Conservation (phyloP, 768 basidiomycete species). For the Kwoniella pini region DNA sequence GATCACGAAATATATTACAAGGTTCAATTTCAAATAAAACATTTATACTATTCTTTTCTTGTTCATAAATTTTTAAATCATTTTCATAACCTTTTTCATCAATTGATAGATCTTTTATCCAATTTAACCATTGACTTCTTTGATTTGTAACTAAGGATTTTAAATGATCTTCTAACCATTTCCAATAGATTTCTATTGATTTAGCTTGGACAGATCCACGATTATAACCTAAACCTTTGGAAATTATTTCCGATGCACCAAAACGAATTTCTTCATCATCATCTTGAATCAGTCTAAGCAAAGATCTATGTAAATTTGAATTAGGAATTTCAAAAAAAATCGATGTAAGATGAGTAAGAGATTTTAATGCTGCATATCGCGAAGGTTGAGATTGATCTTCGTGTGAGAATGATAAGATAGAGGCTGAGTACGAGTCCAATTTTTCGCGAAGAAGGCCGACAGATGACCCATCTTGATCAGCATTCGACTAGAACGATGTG, state of each 20-base stretch:
- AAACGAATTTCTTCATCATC: slow-evolving; percentile 50
- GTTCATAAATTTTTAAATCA: not conserved
- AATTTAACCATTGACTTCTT: slow-evolving; percentile 12
- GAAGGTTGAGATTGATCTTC: slow-evolving; percentile 36
- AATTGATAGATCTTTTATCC: slow-evolving; percentile 2
- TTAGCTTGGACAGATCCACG: slow-evolving; percentile 22
- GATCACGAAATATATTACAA: slow-evolving; percentile 49
- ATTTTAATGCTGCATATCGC: slow-evolving; percentile 24
- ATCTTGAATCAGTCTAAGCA: slow-evolving; percentile 40
- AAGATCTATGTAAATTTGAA: slow-evolving; percentile 20
- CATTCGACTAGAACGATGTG: too few species aligned
- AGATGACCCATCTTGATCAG: too few species aligned
- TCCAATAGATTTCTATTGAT: slow-evolving; percentile 39
- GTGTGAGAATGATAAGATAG: not conserved
- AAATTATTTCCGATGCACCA: slow-evolving; percentile 31
- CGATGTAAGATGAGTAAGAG: slow-evolving; percentile 24
- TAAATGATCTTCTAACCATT: slow-evolving; percentile 24
- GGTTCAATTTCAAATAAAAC: slow-evolving; percentile 51
- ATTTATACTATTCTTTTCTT: slow-evolving; percentile 5
- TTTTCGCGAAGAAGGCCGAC: too few species aligned
- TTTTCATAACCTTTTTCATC: slow-evolving; percentile 13
- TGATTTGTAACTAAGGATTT: not conserved
- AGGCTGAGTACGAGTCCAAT: too few species aligned
- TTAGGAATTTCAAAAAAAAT: not conserved
- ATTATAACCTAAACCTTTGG: slow-evolving; percentile 7